phyloP scores from a whole-genome alignment of 2,329 filamentous ascomycete species.

The Ilyonectria destructans region DNA sequence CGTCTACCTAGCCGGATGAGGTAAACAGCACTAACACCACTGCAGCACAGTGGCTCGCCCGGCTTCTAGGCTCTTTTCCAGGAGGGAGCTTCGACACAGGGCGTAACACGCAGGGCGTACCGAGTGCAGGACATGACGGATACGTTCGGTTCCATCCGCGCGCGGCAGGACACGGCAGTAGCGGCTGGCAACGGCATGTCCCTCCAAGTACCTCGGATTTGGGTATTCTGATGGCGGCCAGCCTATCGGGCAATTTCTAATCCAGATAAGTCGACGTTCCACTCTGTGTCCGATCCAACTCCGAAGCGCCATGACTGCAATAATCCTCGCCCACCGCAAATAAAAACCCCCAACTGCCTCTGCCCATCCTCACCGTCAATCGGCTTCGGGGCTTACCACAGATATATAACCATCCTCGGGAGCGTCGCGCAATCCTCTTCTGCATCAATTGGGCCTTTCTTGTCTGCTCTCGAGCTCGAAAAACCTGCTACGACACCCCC shows the following conservation, averaged over 20 bases:
- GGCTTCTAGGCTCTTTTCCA: slow-evolving; percentile 16
- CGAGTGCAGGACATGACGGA: slow-evolving; percentile 22
- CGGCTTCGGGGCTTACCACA: neutral
- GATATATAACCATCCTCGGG: neutral
- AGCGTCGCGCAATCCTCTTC: slow-evolving; percentile 8
- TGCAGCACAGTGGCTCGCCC: neutral
- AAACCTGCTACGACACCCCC: slow-evolving; percentile 10
- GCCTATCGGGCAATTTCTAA: slow-evolving; percentile 44
- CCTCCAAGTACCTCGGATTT: slow-evolving; percentile 45
- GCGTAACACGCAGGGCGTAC: neutral
- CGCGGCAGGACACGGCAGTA: slow-evolving; percentile 44
- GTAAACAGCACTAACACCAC: neutral
- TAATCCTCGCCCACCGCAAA: slow-evolving; percentile 25
- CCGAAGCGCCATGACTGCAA: slow-evolving; percentile 38
- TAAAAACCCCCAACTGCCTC: slow-evolving; percentile 25
- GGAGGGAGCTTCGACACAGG: slow-evolving; percentile 4
- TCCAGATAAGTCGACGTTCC: slow-evolving; percentile 25
- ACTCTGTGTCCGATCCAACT: slow-evolving; percentile 48
- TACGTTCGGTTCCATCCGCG: slow-evolving; percentile 37
- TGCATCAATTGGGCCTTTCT: slow-evolving; percentile 9
- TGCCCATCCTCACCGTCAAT: slow-evolving; percentile 3
- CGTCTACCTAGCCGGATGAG: slow-evolving; percentile 4
- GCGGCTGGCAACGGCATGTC: slow-evolving; percentile 48
- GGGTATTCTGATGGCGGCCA: slow-evolving; percentile 12
- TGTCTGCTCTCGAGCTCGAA: neutral